These are phyloP conservation scores for Mycena polygramma DNA, from an alignment of 768 basidiomycete genomes.

Conservation along the genomic window DNA sequence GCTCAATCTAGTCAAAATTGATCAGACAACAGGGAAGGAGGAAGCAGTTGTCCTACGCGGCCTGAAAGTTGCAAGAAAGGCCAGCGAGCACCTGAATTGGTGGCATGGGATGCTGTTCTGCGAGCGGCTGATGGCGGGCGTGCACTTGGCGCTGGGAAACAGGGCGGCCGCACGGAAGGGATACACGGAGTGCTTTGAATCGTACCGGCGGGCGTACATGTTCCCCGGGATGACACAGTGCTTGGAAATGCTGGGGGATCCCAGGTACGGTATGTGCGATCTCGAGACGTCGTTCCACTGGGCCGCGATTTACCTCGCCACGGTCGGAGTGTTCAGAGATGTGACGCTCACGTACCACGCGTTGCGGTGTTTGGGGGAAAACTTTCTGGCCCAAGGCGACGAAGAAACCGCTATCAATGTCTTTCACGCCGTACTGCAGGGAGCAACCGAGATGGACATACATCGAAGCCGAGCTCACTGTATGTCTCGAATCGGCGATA, in stretches of 20 bases:
- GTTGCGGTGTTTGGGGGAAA: constrained; percentile 17
- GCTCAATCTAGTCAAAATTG: constrained; percentile 15
- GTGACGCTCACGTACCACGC: constrained; percentile 8
- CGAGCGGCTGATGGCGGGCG: constrained; percentile 7
- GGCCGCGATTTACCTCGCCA: constrained; percentile 12
- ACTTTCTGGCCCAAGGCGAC: constrained; percentile 11
- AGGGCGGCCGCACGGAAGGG: not conserved
- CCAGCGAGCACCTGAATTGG: not conserved
- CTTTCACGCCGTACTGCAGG: not conserved
- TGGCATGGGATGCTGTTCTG: not conserved
- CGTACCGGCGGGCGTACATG: not conserved
- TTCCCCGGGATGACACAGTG: constrained; percentile 1
- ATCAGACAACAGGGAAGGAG: constrained; percentile 1
- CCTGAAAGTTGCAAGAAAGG: not conserved
- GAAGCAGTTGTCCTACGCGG: constrained; percentile 2
- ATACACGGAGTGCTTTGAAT: not conserved
- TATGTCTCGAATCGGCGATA: constrained; percentile 12
- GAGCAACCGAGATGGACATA: constrained; percentile 11
- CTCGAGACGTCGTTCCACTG: not conserved
- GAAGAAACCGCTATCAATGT: constrained; percentile 3
- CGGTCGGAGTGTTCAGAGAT: not conserved
- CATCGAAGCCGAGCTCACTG: constrained; percentile 12
- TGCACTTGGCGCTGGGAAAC: not conserved
- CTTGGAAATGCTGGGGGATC: constrained; percentile 15
- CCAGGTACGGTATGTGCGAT: constrained; percentile 1